Percentiles rank a stretch among this genome's conserved stretches.
Conservation (phyloP, 768 basidiomycete genomes). For the Coprinopsis sp. region DNA sequence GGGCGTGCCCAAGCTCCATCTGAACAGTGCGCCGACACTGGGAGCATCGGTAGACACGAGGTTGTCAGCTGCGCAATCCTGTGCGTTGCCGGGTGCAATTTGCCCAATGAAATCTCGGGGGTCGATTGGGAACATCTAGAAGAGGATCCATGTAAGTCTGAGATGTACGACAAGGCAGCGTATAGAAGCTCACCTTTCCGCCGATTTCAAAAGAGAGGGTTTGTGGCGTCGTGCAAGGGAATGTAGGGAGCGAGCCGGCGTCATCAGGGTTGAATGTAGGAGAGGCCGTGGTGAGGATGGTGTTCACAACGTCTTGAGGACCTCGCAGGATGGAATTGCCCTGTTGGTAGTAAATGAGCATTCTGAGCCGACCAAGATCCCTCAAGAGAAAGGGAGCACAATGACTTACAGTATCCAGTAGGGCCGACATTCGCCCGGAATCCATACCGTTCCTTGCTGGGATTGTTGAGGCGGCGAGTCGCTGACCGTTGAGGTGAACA, state of each 20-base stretch:
- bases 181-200: constrained; percentile 34
- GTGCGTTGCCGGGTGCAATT: constrained; percentile 26
- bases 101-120: constrained; percentile 63
- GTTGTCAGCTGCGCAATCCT: constrained; percentile 49
- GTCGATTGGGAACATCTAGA: constrained; percentile 58
- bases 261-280: constrained; percentile 27
- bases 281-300: constrained; percentile 37
- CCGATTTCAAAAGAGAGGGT: constrained; percentile 60
- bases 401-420: constrained; percentile 57
- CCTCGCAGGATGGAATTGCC: constrained; percentile 72
- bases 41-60: constrained; percentile 61
- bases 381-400: not conserved
- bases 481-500: constrained; percentile 58
- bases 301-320: constrained; percentile 57
- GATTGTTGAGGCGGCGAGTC: constrained; percentile 49
- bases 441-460: constrained; percentile 30
- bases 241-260: constrained; percentile 20
- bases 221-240: constrained; percentile 53
- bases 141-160: not conserved
- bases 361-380: not conserved
- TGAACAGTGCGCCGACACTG: constrained; percentile 44
- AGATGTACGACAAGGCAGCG: not conserved
- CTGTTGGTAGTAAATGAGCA: constrained; percentile 24
- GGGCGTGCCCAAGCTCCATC: constrained; percentile 71
- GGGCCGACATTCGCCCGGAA: constrained; percentile 42